phyloP scores from a whole-genome alignment of 106 monocot species.

The Dioscorea dumetorum region DNA sequence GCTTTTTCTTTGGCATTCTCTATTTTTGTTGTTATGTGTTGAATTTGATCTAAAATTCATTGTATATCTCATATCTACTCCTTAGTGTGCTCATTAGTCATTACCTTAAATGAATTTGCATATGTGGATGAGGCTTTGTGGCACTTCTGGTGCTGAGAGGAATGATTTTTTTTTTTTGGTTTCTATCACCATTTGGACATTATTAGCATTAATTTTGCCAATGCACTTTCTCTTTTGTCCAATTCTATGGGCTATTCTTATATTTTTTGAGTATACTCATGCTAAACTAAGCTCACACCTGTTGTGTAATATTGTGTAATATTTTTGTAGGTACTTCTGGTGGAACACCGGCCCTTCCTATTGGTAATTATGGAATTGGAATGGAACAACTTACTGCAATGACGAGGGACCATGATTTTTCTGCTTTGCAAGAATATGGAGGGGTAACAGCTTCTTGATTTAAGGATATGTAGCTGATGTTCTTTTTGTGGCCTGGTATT shows the following conservation, averaged over 20 bases:
- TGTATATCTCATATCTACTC: too few species aligned
- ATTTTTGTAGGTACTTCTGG: conserved; percentile 19
- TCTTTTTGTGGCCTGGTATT: neutral
- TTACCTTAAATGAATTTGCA: too few species aligned
- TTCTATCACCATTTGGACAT: neutral
- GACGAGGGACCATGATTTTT: conserved; percentile 75
- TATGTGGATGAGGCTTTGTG: neutral
- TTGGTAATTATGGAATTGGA: conserved; percentile 62
- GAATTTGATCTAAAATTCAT: too few species aligned
- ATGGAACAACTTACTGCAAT: conserved; percentile 64
- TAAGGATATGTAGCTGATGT: too few species aligned
- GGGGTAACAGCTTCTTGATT: conserved; percentile 23
- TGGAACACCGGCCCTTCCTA: conserved; percentile 11
- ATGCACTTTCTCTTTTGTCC: neutral
- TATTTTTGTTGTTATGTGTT: too few species aligned
- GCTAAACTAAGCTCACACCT: neutral
- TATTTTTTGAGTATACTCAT: neutral
- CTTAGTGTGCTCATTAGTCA: too few species aligned
- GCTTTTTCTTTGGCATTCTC: neutral
- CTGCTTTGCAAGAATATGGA: conserved; percentile 60
- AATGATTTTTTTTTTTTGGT: neutral
- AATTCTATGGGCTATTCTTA: neutral
- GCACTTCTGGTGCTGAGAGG: neutral
- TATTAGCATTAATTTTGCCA: neutral
- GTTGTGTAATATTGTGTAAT: neutral